Base-by-base conservation (phyloP, 805 yeast genomes). In the Saccharomycopsis selenospora region DNA sequence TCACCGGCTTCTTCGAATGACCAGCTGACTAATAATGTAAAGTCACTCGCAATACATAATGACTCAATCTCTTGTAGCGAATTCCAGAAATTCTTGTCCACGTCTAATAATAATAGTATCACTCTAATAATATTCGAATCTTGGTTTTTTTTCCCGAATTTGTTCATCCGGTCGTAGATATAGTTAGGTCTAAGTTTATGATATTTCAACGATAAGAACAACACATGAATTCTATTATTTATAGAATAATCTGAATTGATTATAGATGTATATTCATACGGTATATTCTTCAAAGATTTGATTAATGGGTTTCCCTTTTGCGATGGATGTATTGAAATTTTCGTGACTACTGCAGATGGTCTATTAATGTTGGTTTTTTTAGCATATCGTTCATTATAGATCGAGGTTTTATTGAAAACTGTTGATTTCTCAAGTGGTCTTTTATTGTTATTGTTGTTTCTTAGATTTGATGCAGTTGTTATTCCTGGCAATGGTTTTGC, bases 181-280 rank as follows among this genome's bases (percentile, higher is more conserved):
- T 85, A 85, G 56, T 84, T 91, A 0, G 90, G 88, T 55, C 81
- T 83, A 36, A 85, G 65, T 61, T 83, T 84, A 59, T 83, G 88
- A 60, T 85, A 85, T 45, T 82, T 80, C 43, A 85, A 61, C 1
- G 87, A 78, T 2, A 85, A 67, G 55, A 84, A 83, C 0, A 85
- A 56, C 1, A 82, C 73, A 49, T 75, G 74, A 60, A 77, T 62
- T 61, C 74, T 64, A 26, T 80, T 67, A 49, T 75, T 79, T 13
- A 85, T 72, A 43, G 80, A 69, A 61, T 85, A 85, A 59, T 85
- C 95, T 56, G 68, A 84, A 59, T 64, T 73, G 55, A 65, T 70
- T 52, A 4, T 72, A 68, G 45, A 63, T 61, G 53, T 80, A 67
- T 61, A 79, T 56, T 79, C 76, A 75, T 68, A 78, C 48, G 69